phyloP scores from a whole-genome alignment of 2,329 filamentous ascomycete species.

The Daldinia sp. region DNA sequence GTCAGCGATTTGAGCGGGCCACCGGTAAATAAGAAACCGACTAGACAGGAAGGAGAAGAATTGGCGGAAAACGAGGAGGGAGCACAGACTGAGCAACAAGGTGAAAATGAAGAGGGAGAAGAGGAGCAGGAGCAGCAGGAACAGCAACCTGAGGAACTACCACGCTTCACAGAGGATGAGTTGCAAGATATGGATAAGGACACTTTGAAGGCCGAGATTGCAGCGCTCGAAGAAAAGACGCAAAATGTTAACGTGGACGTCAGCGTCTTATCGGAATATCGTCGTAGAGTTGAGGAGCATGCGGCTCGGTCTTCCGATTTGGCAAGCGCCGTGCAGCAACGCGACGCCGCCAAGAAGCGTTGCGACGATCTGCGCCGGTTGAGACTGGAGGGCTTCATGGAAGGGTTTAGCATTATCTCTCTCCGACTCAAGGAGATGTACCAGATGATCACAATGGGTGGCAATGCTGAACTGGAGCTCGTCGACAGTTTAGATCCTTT shows the following conservation, averaged over 20 bases:
- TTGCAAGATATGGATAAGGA: conserved; percentile 74
- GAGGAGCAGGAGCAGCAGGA: conserved; percentile 26
- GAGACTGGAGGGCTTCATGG: conserved; percentile 97
- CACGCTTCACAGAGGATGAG: conserved; percentile 80
- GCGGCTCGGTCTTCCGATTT: conserved; percentile 86
- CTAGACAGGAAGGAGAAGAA: conserved; percentile 42
- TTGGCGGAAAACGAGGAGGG: conserved; percentile 38
- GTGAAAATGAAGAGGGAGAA: conserved; percentile 13
- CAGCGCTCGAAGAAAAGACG: conserved; percentile 74
- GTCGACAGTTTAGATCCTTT: conserved; percentile 97
- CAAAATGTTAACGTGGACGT: conserved; percentile 90
- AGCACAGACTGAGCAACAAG: conserved; percentile 33
- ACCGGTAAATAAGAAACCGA: conserved; percentile 48
- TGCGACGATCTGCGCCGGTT: conserved; percentile 92
- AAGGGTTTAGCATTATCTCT: conserved; percentile 94
- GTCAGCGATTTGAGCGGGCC: conserved; percentile 73
- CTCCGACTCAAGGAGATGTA: conserved; percentile 99
- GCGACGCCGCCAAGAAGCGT: conserved; percentile 90
- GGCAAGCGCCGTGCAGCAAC: conserved; percentile 78
- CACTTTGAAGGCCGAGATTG: conserved; percentile 71
- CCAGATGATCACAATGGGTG: conserved; percentile 99
- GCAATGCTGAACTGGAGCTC: conserved; percentile 96
- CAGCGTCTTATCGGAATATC: conserved; percentile 88
- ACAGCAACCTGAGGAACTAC: conserved; percentile 69
- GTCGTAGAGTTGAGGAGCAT: conserved; percentile 86